phyloP scores from a whole-genome alignment of 1,139 yeast genomes.

The Hansenula anomala region DNA sequence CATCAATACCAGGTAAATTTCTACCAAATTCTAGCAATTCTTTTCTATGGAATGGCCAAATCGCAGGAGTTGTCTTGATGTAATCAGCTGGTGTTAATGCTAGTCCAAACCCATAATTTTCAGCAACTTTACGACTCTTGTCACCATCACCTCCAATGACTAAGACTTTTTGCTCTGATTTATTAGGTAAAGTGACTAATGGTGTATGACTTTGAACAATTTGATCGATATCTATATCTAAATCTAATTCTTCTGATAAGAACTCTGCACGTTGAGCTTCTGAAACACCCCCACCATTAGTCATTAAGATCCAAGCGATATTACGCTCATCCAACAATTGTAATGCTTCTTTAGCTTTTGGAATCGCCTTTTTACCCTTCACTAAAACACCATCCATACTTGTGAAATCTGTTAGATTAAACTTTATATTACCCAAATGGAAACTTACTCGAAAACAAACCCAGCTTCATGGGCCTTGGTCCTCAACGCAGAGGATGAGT shows the following conservation, averaged over 20 bases:
- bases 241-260: slow-evolving; percentile 46
- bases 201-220: slow-evolving; percentile 93
- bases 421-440: too few relatives aligned
- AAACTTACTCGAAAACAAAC: slow-evolving; percentile 30
- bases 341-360: slow-evolving; percentile 64
- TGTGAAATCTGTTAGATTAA: too few relatives aligned
- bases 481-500: slow-evolving; percentile 2
- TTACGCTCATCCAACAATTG: slow-evolving; percentile 44
- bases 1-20: slow-evolving; percentile 25
- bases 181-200: slow-evolving; percentile 53
- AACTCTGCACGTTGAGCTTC: slow-evolving; percentile 60
- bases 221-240: slow-evolving; percentile 55
- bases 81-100: slow-evolving; percentile 78
- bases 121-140: slow-evolving; percentile 65
- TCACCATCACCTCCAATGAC: slow-evolving; percentile 85
- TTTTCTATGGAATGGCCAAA: slow-evolving; percentile 70
- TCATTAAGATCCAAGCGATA: slow-evolving; percentile 80
- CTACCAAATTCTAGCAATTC: slow-evolving; percentile 45
- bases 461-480: slow-evolving; percentile 22
- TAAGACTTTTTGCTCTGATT: slow-evolving; percentile 52
- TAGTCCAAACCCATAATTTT: slow-evolving; percentile 72
- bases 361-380: slow-evolving; percentile 68
- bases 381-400: slow-evolving; percentile 91
- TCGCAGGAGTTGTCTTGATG: slow-evolving; percentile 48
- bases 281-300: slow-evolving; percentile 89